Evolutionary conservation across 2,329 filamentous ascomycete species (phyloP).

Genomic region (Colletotrichum brevisporum): DNA sequence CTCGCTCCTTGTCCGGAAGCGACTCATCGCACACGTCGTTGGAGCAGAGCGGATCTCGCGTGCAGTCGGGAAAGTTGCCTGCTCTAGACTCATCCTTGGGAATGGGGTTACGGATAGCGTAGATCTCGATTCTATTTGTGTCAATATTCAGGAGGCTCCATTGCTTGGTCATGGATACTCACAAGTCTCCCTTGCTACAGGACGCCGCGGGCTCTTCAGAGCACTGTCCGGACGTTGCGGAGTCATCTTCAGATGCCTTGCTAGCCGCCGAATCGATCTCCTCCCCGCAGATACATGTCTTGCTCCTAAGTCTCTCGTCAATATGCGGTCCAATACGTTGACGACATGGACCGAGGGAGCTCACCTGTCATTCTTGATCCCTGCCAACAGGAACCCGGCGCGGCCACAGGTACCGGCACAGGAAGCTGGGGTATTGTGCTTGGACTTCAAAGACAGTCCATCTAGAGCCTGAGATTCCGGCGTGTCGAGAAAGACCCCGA

Average conservation of each 20-base stretch:
- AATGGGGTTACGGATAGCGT: not conserved
- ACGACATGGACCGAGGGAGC: too few relatives aligned
- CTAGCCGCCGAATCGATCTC: not conserved
- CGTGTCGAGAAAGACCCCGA: slow-evolving; percentile 1
- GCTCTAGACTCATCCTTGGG: not conserved
- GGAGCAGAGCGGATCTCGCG: slow-evolving; percentile 46
- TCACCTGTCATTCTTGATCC: not conserved
- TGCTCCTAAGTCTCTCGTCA: not conserved
- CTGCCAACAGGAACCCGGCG: slow-evolving; percentile 1
- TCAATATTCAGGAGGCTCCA: not conserved
- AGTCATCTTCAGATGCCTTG: not conserved
- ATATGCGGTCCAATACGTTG: not conserved
- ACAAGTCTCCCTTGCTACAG: slow-evolving; percentile 3
- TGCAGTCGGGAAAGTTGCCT: slow-evolving; percentile 45
- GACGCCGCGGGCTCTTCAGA: not conserved
- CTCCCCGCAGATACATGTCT: slow-evolving; percentile 7
- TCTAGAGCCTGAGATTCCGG: not conserved
- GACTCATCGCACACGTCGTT: slow-evolving; percentile 63
- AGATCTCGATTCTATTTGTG: not conserved
- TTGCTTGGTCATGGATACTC: not conserved
- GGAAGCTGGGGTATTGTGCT: not conserved
- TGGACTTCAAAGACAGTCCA: not conserved
- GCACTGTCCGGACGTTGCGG: not conserved
- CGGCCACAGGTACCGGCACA: slow-evolving; percentile 11
- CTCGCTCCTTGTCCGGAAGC: slow-evolving; percentile 55